Evolutionary conservation across 208 protist genomes (phyloP).

Genomic region (Trypanosomatidae sp.): DNA sequence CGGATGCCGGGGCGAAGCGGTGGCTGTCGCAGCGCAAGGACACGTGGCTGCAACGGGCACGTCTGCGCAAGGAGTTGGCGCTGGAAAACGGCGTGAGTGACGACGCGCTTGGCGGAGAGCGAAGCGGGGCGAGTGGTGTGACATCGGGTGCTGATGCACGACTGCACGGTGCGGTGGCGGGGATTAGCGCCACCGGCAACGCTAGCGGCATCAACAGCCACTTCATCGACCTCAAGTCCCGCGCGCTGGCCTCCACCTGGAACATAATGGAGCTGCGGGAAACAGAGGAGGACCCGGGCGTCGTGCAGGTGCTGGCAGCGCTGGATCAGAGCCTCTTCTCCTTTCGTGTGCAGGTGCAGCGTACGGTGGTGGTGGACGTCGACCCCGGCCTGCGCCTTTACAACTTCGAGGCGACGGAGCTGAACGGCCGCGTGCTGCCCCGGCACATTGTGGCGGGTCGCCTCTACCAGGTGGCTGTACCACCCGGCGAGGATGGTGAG

Average conservation of each 20-base stretch:
- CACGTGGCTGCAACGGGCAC: constrained; percentile 72
- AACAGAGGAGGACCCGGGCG: constrained; percentile 37
- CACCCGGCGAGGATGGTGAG: constrained; percentile 62
- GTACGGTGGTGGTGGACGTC: constrained; percentile 60
- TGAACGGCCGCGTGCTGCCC: constrained; percentile 61
- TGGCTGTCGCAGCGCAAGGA: constrained; percentile 63
- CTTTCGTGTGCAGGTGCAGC: constrained; percentile 69
- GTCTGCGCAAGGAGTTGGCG: constrained; percentile 73
- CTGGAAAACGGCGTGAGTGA: constrained; percentile 25
- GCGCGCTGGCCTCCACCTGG: constrained; percentile 70
- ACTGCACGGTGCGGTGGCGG: neutral
- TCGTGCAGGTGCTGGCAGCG: constrained; percentile 62
- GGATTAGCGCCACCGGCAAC: neutral
- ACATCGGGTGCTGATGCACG: too few species aligned
- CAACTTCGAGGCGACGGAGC: constrained; percentile 19
- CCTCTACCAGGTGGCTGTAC: constrained; percentile 57
- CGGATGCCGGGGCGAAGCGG: constrained; percentile 17
- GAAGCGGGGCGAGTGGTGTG: neutral
- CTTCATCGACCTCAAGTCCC: constrained; percentile 84
- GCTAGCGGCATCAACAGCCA: constrained; percentile 35
- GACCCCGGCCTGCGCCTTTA: constrained; percentile 20
- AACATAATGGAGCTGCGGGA: constrained; percentile 83
- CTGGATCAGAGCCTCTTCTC: constrained; percentile 63
- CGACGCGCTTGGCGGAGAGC: neutral
- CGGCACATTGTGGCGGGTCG: constrained; percentile 35